These are phyloP conservation scores for Rhynchospora breviuscula DNA, from an alignment of 176 grass and related monocot genomes.

Conservation along the genomic window DNA sequence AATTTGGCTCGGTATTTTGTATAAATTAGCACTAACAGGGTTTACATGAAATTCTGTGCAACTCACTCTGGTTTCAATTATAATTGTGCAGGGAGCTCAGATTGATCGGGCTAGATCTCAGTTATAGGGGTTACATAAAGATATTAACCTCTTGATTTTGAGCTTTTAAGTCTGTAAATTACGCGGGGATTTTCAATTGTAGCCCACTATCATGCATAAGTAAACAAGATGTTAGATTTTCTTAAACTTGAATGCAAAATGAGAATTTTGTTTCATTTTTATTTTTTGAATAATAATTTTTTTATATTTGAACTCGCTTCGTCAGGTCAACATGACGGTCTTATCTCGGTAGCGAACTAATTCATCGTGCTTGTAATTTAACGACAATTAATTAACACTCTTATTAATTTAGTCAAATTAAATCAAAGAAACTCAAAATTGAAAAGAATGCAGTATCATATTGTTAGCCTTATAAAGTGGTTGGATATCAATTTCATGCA, in stretches of 20 bases:
- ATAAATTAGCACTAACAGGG: neutral
- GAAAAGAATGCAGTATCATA: no score
- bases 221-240: neutral
- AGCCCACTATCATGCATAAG: neutral
- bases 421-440: no score
- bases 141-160: neutral
- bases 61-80: neutral
- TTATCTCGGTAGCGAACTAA: no score
- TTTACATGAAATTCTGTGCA: neutral
- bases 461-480: no score
- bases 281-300: neutral
- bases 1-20: neutral
- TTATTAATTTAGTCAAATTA: no score
- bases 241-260: neutral
- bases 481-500: no score
- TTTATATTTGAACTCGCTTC: neutral
- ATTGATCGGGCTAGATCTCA: slow-evolving; percentile 8
- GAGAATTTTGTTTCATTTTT: neutral
- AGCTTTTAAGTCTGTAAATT: neutral
- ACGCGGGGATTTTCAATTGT: neutral
- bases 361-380: no score
- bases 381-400: no score
- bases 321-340: neutral
- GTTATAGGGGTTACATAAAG: neutral
- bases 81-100: slow-evolving; percentile 14